Conservation (phyloP, 2,329 filamentous ascomycete species). For the Reticulascus tulasneorum region DNA sequence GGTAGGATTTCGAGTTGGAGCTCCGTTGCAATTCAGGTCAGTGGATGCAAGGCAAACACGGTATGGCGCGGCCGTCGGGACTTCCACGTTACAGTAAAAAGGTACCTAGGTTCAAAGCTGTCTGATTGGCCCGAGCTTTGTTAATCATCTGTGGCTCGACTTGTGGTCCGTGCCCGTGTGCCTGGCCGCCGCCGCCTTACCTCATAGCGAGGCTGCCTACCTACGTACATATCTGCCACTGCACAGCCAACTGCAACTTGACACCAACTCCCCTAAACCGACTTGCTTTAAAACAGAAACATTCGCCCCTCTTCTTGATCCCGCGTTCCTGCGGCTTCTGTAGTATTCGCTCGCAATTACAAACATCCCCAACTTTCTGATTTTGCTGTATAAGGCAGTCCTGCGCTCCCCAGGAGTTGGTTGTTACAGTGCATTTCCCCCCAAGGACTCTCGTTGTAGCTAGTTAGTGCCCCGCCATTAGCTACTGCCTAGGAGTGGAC, state of each 20-base stretch:
- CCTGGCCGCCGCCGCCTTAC: conserved; percentile 4
- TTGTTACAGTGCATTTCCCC: no score
- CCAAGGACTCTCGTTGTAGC: no score
- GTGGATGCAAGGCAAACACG: conserved; percentile 36
- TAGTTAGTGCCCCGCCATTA: no score
- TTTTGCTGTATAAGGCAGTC: no score
- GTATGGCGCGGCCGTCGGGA: conserved; percentile 32
- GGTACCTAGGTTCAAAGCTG: conserved; percentile 8
- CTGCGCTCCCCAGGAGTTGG: no score
- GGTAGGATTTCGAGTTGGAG: conserved; percentile 14
- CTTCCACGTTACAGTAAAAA: conserved; percentile 7
- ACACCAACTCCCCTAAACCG: no score
- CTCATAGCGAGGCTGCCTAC: conserved; percentile 18
- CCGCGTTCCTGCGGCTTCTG: no score
- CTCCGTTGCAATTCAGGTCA: conserved; percentile 15
- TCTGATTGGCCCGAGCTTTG: conserved; percentile 17
- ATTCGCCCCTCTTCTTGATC: no score
- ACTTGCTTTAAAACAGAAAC: no score
- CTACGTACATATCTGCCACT: conserved; percentile 7
- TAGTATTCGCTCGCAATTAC: no score
- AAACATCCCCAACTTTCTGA: no score
- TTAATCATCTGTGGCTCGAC: not conserved
- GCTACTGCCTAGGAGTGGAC: conserved; percentile 1
- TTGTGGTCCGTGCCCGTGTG: not conserved
- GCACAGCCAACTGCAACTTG: no score